Base-by-base conservation (phyloP, 2,329 filamentous ascomycete genomes). In the Diplodia intermedia region DNA sequence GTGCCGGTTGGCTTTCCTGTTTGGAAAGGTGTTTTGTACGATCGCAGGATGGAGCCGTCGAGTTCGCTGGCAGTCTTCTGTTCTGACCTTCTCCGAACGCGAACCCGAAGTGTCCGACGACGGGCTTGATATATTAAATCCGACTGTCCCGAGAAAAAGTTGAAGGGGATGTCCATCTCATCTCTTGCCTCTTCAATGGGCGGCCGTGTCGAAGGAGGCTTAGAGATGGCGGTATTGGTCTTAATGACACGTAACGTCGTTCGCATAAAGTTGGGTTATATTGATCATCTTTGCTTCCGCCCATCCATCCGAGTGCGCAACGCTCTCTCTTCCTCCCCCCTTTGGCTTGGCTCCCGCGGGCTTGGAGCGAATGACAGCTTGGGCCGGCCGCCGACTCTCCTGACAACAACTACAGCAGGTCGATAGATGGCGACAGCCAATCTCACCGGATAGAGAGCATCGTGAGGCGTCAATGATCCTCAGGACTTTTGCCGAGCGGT, bases 401-500 rank as follows among this genome's bases (percentile, higher is more conserved):
- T 61, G 40, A 43, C 18, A 60, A 38, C 26, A 43, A 38, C 33
- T 43, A n/a, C 31, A 47, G 55, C 40, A 18, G 36, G 55, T 43
- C 36, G 36, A 57, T 14, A 43, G 55, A 43, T 9, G 20, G 26
- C 23, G 54, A 18, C 6, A 38, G 38, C 26, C 18, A 62, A 62
- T 62, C 60, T 62, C 60, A 15, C 20, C 33, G 36, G 23, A 12
- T 18, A 38, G 55, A 57, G 20, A 20, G 26, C 7, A 18, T 31
- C n/a, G 43, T 50, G 60, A 50, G n/a, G 43, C 29, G 23, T 36
- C 60, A 47, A 62, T 52, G 60, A 33, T 20, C 50, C 60, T 36
- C 60, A 52, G 43, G 43, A 62, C 60, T 62, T 62, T 62, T 52
- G 60, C 60, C 60, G 60, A 62, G 60, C 60, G 60, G 60, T 23